Base-by-base conservation (phyloP, 192 early-diverging fungal genomes). In the Blastocladiella britannica region DNA sequence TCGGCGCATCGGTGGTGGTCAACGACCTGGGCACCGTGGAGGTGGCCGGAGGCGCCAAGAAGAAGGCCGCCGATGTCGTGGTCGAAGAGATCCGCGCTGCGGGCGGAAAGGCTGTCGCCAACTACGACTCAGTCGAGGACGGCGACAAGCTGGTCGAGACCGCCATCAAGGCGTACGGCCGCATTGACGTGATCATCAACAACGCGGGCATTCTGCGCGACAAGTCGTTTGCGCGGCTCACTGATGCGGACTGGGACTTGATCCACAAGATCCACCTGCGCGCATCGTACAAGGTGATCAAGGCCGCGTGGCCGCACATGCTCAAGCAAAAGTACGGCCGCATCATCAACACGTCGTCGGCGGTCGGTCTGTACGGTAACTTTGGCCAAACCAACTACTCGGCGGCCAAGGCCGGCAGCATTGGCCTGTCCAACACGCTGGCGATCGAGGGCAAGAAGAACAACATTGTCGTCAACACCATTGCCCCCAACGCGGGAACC, bases 181-280 rank as follows among this genome's bases (percentile, higher is more conserved):
- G 70, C 30, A 60, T 79, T 24, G 75, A 76, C 61, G 69, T 97
- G 58, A 59, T 97, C 25, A 78, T 97, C 62, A 97, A 97, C 80
- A 97, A 97, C 62, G 93, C 93, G 23, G 93, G 93, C 60, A 94
- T 97, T 55, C 73, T 97, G 55, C 81, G 92, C 60, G 93, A 97
- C 73, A 91, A 86, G 67, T 90, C 89, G 5, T 94, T 97, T 68
- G 75, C 71, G 53, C 72, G 87, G 47, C 89, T 92, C 66, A 84
- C 91, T 25, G 88, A 89, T 69, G 69, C 73, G 27, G 92, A 97
- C 67, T 97, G 93, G 93, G 91, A 95, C 69, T 65, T 89, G 52
- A 87, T 95, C 18, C 83, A 91, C 60, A 71, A 72, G 28, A 86
- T 93, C 24, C 93, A 95, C 64, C 71, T 97, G 56, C 75, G 87